A percentile compares a stretch with the other conserved stretches of the same genome.
phyloP scores from a whole-genome alignment of 73 alveolate genomes.

The Paramecium sexaurelia region DNA sequence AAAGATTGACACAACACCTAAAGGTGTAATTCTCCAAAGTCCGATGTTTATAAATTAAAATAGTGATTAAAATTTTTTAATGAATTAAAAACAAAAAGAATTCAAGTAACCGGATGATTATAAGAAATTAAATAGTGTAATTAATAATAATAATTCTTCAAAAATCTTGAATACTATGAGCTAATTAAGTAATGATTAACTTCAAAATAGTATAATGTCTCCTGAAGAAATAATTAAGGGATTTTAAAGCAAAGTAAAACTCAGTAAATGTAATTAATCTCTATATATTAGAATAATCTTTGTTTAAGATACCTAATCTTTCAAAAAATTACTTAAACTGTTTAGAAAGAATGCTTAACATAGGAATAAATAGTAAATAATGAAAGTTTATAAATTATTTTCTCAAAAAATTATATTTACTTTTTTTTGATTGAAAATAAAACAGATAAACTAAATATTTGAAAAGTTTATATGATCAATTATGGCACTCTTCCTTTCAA shows the following conservation, averaged over 20 bases:
- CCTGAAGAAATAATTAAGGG: constrained; percentile 17
- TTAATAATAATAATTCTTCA: not conserved
- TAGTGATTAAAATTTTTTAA: not conserved
- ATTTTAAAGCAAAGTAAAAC: not conserved
- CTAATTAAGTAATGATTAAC: not conserved
- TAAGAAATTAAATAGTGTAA: not conserved
- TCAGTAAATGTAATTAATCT: not conserved
- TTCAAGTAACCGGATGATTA: constrained; percentile 3
- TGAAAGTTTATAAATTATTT: not conserved
- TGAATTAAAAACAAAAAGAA: not conserved
- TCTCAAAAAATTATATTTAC: no score
- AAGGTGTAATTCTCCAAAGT: not conserved
- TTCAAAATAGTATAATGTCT: not conserved
- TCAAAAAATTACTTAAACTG: not conserved
- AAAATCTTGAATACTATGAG: constrained; percentile 36
- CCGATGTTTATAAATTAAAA: constrained; percentile 26
- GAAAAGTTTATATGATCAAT: no score
- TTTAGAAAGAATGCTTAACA: not conserved
- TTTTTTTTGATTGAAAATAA: no score
- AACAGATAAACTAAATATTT: no score
- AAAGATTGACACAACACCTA: not conserved
- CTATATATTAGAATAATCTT: not conserved
- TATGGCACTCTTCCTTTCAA: no score
- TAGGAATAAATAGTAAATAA: not conserved
- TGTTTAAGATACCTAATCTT: not conserved